These are phyloP conservation scores for Xylaria longipes DNA, from an alignment of 495 filamentous ascomycete genomes.

Conservation along the genomic window DNA sequence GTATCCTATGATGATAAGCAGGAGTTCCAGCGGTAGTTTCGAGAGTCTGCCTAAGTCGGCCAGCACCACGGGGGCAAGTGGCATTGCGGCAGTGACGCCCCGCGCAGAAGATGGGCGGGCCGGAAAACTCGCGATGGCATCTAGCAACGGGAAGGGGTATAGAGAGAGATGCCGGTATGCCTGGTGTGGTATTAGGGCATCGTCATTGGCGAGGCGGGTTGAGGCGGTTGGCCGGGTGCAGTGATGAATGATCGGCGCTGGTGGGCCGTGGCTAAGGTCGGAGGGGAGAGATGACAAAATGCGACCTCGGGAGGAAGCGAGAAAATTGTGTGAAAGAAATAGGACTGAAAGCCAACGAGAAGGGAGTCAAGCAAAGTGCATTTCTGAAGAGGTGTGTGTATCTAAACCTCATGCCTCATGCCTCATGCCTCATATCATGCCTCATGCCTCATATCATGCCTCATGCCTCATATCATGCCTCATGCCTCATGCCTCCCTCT, in stretches of 20 bases:
- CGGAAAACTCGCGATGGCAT: neutral
- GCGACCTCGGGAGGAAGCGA: no score
- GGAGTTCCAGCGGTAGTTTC: conserved; percentile 5
- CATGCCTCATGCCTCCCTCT: no score
- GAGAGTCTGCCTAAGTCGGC: conserved; percentile 8
- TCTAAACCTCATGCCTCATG: no score
- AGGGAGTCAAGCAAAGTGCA: neutral
- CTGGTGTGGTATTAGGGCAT: neutral
- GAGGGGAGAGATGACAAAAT: conserved; percentile 10
- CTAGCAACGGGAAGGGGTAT: neutral
- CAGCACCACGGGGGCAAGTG: conserved; percentile 7
- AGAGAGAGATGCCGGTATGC: neutral
- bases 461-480: no score
- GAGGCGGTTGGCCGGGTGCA: neutral
- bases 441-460: no score
- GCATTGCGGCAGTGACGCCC: neutral
- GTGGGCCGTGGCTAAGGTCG: neutral
- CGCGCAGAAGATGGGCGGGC: neutral
- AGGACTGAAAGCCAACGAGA: no score
- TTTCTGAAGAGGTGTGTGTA: neutral
- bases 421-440: no score
- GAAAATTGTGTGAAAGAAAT: no score
- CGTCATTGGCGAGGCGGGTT: neutral
- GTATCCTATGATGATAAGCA: conserved; percentile 5
- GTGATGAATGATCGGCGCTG: neutral